Percentiles rank a stretch among this genome's conserved stretches.
Evolutionary conservation across 129 eudicot species (phyloP).

Genomic region (Solidago caesia): DNA sequence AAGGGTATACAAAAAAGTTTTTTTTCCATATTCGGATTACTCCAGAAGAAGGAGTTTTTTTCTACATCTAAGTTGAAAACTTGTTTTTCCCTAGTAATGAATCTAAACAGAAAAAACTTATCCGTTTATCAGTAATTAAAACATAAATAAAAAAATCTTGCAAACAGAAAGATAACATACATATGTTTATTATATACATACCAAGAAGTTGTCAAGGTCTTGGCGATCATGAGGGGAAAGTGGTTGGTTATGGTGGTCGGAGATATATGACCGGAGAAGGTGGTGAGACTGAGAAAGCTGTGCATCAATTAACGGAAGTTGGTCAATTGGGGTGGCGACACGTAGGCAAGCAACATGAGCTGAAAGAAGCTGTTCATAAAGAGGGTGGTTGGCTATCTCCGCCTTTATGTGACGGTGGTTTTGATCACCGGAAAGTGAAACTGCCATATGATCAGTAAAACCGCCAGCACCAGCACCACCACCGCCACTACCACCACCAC

Average conservation of each 20-base stretch:
- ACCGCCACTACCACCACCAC: conserved; percentile 9
- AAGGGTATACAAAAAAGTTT: too few relatives aligned
- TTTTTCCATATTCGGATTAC: too few relatives aligned
- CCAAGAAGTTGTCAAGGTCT: conserved; percentile 91
- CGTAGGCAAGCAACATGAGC: conserved; percentile 88
- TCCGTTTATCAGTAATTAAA: background rate
- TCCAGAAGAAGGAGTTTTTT: too few relatives aligned
- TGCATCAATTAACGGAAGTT: conserved; percentile 75
- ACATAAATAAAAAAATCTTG: background rate
- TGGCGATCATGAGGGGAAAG: conserved; percentile 75
- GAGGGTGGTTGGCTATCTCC: conserved; percentile 78
- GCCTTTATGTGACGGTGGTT: conserved; percentile 59
- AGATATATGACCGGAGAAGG: conserved; percentile 60
- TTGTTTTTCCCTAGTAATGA: too few relatives aligned
- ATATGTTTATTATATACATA: background rate
- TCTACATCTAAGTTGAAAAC: too few relatives aligned
- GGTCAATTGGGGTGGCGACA: conserved; percentile 90
- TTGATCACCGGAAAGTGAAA: conserved; percentile 50
- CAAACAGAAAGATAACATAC: background rate
- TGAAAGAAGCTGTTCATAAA: conserved; percentile 80
- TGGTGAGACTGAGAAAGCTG: conserved; percentile 75
- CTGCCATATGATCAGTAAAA: conserved; percentile 35
- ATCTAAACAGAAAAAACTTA: too few relatives aligned
- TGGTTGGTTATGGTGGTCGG: conserved; percentile 45
- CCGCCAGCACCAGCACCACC: conserved; percentile 33